Base-by-base conservation (phyloP, 176 grass and related monocot species). In the Aegilops speltoides region DNA sequence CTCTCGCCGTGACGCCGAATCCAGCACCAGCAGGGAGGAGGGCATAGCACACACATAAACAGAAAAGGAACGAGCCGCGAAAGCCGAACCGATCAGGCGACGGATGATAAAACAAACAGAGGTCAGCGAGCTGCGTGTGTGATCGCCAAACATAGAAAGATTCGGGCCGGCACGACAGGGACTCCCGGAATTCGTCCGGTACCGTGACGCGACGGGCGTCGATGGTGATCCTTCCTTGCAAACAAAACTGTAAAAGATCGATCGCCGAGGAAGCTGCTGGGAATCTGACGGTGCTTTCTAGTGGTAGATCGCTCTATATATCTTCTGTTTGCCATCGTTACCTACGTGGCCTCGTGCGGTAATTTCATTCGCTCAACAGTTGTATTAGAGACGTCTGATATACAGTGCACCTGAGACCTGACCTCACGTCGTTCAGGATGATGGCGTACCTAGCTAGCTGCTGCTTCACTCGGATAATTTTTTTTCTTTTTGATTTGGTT, bases 261-360 rank as follows among this genome's bases (percentile, higher is more conserved):
- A 13, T 77, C 2, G 2, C 5, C 6, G 20, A 64, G 57, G 85
- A 87, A 81, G 78, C 85, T 81, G 40, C 85, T 22, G 3, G 33
- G 78, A 87, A 87, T 87, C 36, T 10, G 48, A 64, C 19, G 56
- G 41, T 10, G 22, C 25, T 19, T 72, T 80, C 67, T 73, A 17
- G 3, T 12, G 3, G 0, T 43, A 11, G 66, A 63, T 46, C 1
- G 37, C 5, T 13, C 65, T 8, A n/a, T n/a, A n/a, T n/a, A 57
- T 57, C 54, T 46, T 15, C 2, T 13, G 54, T 52, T 25, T 32
- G 60, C 10, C 20, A 25, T 56, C 7, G 59, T 12, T 57, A 45
- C 41, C 3, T 45, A 22, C 54, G 54, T 22, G 60, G 60, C 60
- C 59, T 24, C 59, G 29, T 32, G 67, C 25, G 57, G 24, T 32